Evolutionary conservation across 352 stramenopile species (phyloP).

Genomic region (Phytophthora crassamura): DNA sequence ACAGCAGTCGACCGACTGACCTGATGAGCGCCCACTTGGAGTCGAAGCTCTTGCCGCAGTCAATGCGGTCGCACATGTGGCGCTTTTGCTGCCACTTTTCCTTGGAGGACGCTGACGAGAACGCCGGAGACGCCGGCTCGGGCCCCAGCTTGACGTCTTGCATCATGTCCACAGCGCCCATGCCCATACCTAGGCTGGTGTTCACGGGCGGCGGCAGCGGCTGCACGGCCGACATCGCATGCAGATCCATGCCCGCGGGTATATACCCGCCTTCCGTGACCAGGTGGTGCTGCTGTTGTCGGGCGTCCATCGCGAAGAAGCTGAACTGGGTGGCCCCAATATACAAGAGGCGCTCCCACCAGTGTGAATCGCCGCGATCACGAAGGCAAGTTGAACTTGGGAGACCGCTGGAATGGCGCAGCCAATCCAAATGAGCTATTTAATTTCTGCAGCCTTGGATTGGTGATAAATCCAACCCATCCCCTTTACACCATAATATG

Average conservation of each 20-base stretch:
- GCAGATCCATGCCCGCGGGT: conserved; percentile 22
- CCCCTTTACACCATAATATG: conserved; percentile 10
- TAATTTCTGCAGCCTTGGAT: background rate
- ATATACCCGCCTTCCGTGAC: conserved; percentile 23
- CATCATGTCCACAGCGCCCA: conserved; percentile 26
- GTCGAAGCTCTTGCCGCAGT: conserved; percentile 88
- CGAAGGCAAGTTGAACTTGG: conserved; percentile 44
- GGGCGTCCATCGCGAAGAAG: conserved; percentile 28
- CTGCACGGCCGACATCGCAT: conserved; percentile 23
- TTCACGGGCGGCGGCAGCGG: conserved; percentile 22
- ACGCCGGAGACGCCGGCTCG: conserved; percentile 38
- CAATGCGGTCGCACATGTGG: conserved; percentile 65
- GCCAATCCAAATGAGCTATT: conserved; percentile 11
- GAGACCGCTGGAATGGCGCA: background rate
- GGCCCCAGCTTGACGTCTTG: conserved; percentile 11
- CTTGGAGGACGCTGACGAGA: conserved; percentile 50
- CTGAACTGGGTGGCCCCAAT: conserved; percentile 5
- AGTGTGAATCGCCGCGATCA: conserved; percentile 41
- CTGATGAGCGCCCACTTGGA: conserved; percentile 86
- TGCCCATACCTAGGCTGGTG: conserved; percentile 23
- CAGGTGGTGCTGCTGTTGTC: conserved; percentile 29
- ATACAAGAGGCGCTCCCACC: background rate
- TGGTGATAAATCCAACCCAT: conserved; percentile 29
- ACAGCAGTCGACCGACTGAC: conserved; percentile 36
- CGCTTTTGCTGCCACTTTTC: conserved; percentile 78